phyloP scores from a whole-genome alignment of 371 early-diverging fungal species.

The Rhizopus microsporus region DNA sequence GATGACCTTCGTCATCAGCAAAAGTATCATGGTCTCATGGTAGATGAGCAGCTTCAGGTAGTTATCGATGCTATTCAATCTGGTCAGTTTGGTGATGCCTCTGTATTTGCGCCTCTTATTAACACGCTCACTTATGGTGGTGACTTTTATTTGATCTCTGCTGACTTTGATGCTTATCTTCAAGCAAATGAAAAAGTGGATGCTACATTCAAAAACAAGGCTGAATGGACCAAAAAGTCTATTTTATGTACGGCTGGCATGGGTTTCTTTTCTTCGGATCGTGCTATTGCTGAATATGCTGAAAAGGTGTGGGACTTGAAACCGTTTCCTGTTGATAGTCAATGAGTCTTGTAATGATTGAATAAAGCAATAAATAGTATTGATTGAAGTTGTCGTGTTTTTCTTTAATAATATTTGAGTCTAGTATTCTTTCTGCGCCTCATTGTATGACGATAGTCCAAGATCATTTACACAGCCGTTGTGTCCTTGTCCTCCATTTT shows the following conservation, averaged over 20 bases:
- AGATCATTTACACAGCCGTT: too few species aligned
- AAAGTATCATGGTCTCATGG: conserved; percentile 71
- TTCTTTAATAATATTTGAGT: too few species aligned
- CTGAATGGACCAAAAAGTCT: conserved; percentile 79
- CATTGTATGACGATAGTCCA: too few species aligned
- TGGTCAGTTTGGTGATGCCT: conserved; percentile 78
- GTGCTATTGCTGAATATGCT: conserved; percentile 86
- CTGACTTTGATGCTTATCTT: conserved; percentile 85
- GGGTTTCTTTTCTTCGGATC: conserved; percentile 89
- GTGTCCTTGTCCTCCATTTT: too few species aligned
- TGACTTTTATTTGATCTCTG: conserved; percentile 87
- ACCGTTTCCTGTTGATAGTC: conserved; percentile 4
- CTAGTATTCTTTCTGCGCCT: too few species aligned
- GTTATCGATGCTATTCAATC: conserved; percentile 76
- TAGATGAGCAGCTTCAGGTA: conserved; percentile 73
- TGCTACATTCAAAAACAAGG: conserved; percentile 71
- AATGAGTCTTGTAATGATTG: too few species aligned
- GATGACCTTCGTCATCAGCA: conserved; percentile 88
- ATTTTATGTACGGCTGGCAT: conserved; percentile 88
- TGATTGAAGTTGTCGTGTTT: too few species aligned
- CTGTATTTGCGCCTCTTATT: conserved; percentile 73
- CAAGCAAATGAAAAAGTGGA: conserved; percentile 78
- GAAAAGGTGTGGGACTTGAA: conserved; percentile 79
- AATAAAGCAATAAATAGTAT: too few species aligned
- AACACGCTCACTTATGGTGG: conserved; percentile 79